A percentile compares a stretch with the other conserved stretches of the same genome.
Evolutionary conservation across 768 basidiomycete species (phyloP).

Genomic region (Boletus sp.): DNA sequence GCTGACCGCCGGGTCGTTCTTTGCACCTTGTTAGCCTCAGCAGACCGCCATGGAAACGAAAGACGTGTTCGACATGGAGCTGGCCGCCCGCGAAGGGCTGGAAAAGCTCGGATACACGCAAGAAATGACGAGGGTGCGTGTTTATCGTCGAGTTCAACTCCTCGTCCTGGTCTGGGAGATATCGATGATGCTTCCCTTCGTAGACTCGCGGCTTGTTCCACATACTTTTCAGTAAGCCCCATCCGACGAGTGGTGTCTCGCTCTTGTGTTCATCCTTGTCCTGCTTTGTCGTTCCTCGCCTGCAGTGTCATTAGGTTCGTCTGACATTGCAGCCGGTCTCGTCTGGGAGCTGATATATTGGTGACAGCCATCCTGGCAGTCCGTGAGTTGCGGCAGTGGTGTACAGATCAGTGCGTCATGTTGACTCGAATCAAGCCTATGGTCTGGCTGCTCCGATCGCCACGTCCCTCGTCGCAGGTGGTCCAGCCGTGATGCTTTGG

Average conservation of each 20-base stretch:
- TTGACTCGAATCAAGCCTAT: constrained; percentile 39
- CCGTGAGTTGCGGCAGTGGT: constrained; percentile 39
- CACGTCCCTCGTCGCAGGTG: constrained; percentile 52
- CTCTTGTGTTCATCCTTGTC: not conserved
- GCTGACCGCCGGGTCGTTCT: not conserved
- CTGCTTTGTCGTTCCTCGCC: not conserved
- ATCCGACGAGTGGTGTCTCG: not conserved
- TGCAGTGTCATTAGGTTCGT: constrained; percentile 49
- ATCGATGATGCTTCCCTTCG: not conserved
- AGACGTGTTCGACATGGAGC: constrained; percentile 19
- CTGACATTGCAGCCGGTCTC: not conserved
- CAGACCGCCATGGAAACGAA: constrained; percentile 9
- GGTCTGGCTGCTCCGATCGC: constrained; percentile 54
- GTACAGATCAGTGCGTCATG: not conserved
- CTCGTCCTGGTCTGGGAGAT: not conserved
- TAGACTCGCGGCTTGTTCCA: constrained; percentile 52
- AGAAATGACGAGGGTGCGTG: constrained; percentile 47
- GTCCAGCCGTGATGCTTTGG: constrained; percentile 57
- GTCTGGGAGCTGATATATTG: constrained; percentile 1
- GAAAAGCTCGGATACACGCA: constrained; percentile 55
- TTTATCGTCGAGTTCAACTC: not conserved
- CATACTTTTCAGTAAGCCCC: constrained; percentile 48
- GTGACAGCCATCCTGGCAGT: constrained; percentile 56
- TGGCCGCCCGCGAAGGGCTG: constrained; percentile 35
- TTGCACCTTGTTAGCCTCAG: not conserved